Base-by-base conservation (phyloP, 768 basidiomycete genomes). In the Filobasidium wieringae region DNA sequence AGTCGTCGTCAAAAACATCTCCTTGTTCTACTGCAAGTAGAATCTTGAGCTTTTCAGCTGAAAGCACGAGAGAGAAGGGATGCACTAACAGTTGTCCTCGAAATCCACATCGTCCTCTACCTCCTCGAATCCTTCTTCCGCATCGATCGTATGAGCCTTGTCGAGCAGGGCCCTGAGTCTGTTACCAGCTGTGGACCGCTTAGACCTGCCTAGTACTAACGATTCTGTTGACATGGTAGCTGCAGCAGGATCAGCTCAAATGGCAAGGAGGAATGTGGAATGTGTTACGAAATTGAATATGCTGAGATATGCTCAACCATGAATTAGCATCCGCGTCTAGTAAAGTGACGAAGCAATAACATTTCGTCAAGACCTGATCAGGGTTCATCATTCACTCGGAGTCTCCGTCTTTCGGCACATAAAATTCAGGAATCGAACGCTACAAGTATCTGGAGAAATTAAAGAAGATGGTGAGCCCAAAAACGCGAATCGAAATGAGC, bases 131-230 rank as follows among this genome's bases (percentile, higher is more conserved):
- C 66, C 27, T 49, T 71, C 72, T 36, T 73, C 72, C 0, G 69
- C 62, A 47, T 71, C 68, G 51, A 71, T 55, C 43, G 69, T 64
- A 55, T 73, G 71, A 2, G 71, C 71, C 53, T 68, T 64, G 49
- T 72, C 71, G 6, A 72, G 66, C 39, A 72, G 60, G 57, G 67
- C 71, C 40, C 69, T 63, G 65, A 72, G 67, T 34, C 70, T 72
- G 51, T 72, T 72, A 2, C 71, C 71, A 47, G 71, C 71, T 0
- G 71, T 72, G 37, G 53, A 56, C 32, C 71, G 63, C 63, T 65
- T 69, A 19, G 69, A 36, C n/a, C 71, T 56, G 36, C 68, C 64
- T 2, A 64, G 57, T 12, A 65, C 62, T 41, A 72, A 57, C 6
- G 67, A 63, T 58, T 71, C 69, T 26, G 17, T 12, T 22, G 40